Percentiles rank a stretch among this genome's conserved stretches.
Conservation (phyloP, 2,329 filamentous ascomycete species). For the Seiridium cupressi region DNA sequence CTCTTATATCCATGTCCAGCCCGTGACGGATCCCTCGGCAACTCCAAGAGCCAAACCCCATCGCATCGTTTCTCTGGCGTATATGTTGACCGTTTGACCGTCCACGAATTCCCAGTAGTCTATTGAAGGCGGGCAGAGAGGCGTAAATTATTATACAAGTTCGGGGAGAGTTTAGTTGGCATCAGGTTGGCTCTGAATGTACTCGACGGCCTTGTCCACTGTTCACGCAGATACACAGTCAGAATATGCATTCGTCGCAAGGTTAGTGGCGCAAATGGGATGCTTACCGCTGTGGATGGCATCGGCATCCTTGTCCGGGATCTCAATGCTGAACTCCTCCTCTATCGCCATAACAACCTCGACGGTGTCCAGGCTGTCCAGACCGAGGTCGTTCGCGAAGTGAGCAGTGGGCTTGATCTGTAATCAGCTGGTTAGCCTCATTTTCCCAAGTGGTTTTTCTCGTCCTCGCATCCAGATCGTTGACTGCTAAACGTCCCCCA, state of each 20-base stretch:
- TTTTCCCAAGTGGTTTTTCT: background rate
- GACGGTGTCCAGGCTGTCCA: constrained; percentile 97
- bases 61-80: constrained; percentile 1
- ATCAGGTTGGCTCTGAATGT: constrained; percentile 90
- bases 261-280: background rate
- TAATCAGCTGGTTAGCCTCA: constrained; percentile 15
- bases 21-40: background rate
- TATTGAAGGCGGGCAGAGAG: constrained; percentile 6
- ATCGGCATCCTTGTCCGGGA: constrained; percentile 96
- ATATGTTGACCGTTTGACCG: background rate
- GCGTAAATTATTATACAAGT: constrained; percentile 20
- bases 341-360: constrained; percentile 99
- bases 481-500: background rate
- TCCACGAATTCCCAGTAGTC: background rate
- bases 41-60: background rate
- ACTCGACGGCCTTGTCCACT: constrained; percentile 94
- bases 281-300: constrained; percentile 86
- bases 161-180: constrained; percentile 56
- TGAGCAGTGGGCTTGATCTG: constrained; percentile 82
- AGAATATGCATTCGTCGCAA: constrained; percentile 14
- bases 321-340: constrained; percentile 87
- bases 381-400: constrained; percentile 94
- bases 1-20: background rate
- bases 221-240: constrained; percentile 7
- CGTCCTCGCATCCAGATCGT: background rate